Evolutionary conservation across 768 basidiomycete species (phyloP).

Genomic region (Agaricus subrufescens): DNA sequence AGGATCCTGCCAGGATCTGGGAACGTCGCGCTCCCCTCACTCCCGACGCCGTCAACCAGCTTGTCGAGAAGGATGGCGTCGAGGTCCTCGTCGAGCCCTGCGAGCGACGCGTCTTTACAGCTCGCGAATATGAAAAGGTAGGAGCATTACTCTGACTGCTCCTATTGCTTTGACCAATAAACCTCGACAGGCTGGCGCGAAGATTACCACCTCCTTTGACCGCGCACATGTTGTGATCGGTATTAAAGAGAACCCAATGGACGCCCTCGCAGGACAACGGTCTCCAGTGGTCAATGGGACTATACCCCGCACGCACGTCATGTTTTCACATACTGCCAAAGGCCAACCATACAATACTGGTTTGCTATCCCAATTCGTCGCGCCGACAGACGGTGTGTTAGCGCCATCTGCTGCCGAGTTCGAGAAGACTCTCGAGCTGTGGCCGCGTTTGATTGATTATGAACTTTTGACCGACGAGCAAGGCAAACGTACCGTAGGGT

Average conservation of each 20-base stretch:
- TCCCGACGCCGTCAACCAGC: constrained; percentile 61
- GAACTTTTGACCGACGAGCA: constrained; percentile 63
- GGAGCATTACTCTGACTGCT: constrained; percentile 13
- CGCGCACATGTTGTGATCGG: constrained; percentile 76
- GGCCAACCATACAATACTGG: constrained; percentile 85
- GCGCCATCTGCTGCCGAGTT: constrained; percentile 13
- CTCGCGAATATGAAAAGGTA: constrained; percentile 64
- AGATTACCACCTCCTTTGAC: constrained; percentile 47
- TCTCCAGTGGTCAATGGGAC: constrained; percentile 25
- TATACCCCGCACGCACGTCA: constrained; percentile 63
- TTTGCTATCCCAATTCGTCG: constrained; percentile 62
- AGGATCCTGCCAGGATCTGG: constrained; percentile 81
- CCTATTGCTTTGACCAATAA: constrained; percentile 1
- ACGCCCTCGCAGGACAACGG: constrained; percentile 44
- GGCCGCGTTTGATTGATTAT: constrained; percentile 72
- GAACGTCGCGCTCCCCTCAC: constrained; percentile 83
- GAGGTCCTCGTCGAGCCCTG: constrained; percentile 75
- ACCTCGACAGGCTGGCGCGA: constrained; percentile 68
- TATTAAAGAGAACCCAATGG: constrained; percentile 82
- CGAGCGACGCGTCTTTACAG: constrained; percentile 65
- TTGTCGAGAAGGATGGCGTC: constrained; percentile 52
- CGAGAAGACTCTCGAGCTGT: constrained; percentile 1
- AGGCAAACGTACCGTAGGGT: constrained; percentile 80
- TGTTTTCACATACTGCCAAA: constrained; percentile 92
- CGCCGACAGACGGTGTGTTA: constrained; percentile 8